A percentile compares a stretch with the other conserved stretches of the same genome.
These are phyloP conservation scores for Climacium dendroides DNA, from an alignment of 225 moss, liverwort and hornwort genomes.

Conservation along the genomic window DNA sequence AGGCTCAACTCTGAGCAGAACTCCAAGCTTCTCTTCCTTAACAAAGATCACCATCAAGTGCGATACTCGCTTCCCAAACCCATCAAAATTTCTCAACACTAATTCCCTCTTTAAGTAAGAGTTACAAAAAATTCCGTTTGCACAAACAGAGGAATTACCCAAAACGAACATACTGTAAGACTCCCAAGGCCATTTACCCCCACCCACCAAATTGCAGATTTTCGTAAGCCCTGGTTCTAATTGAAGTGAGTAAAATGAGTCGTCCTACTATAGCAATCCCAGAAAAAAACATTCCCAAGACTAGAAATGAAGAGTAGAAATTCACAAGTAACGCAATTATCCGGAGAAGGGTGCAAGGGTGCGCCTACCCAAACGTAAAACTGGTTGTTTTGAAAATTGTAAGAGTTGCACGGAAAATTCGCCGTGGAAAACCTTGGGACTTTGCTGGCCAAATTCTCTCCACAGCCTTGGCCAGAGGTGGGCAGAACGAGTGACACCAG, in stretches of 20 bases:
- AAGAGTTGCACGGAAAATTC: neutral
- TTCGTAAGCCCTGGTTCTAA: neutral
- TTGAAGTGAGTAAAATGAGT: neutral
- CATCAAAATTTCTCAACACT: too few relatives aligned
- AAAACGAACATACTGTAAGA: neutral
- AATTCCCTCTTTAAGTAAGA: neutral
- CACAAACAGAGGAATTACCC: neutral
- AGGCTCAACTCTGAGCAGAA: neutral
- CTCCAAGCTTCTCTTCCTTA: neutral
- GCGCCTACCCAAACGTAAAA: conserved; percentile 15
- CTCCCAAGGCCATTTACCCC: neutral
- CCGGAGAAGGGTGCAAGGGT: neutral
- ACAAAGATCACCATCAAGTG: neutral
- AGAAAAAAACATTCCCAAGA: neutral
- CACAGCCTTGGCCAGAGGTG: neutral
- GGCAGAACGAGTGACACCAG: neutral
- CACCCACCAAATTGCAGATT: neutral
- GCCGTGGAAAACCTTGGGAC: neutral
- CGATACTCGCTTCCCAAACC: neutral
- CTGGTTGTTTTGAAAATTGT: neutral
- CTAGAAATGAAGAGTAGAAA: neutral
- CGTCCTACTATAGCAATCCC: too few relatives aligned
- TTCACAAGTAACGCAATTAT: neutral
- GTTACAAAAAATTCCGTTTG: neutral
- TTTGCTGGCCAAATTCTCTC: neutral